Evolutionary conservation across 2,329 filamentous ascomycete genomes (phyloP).

Genomic region (Aureobasidium sp.): DNA sequence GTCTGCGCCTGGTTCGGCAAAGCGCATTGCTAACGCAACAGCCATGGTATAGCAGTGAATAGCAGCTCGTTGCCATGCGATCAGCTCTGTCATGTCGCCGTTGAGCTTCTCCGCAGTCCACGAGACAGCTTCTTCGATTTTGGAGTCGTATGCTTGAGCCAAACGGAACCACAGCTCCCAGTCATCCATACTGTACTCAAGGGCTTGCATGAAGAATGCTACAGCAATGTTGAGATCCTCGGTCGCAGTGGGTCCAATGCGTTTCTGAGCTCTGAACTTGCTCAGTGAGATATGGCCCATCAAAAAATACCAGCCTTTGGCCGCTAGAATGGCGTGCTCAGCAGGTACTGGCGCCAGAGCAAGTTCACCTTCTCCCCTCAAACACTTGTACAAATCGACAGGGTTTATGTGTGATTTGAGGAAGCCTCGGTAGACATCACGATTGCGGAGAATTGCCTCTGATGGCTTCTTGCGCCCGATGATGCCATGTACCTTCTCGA

Average conservation of each 20-base stretch:
- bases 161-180: slow-evolving; percentile 91
- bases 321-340: slow-evolving; percentile 62
- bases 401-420: slow-evolving; percentile 80
- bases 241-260: slow-evolving; percentile 63
- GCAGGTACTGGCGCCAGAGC: slow-evolving; percentile 53
- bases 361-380: slow-evolving; percentile 69
- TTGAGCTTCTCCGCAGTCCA: slow-evolving; percentile 92
- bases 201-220: slow-evolving; percentile 69
- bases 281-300: slow-evolving; percentile 81
- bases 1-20: slow-evolving; percentile 46
- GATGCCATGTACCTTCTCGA: slow-evolving; percentile 86
- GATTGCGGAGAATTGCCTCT: slow-evolving; percentile 76
- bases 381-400: slow-evolving; percentile 67
- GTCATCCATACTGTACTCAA: slow-evolving; percentile 71
- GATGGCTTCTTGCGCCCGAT: slow-evolving; percentile 70
- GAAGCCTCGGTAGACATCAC: slow-evolving; percentile 71
- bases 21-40: slow-evolving; percentile 51
- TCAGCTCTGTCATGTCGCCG: slow-evolving; percentile 65
- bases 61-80: slow-evolving; percentile 66
- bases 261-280: slow-evolving; percentile 73
- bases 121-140: slow-evolving; percentile 76
- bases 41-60: slow-evolving; percentile 74
- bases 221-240: slow-evolving; percentile 78
- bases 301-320: slow-evolving; percentile 85
- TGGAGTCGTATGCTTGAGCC: slow-evolving; percentile 79